These are phyloP conservation scores for Halteria grandinella DNA, from an alignment of 73 alveolate species.

Conservation along the genomic window DNA sequence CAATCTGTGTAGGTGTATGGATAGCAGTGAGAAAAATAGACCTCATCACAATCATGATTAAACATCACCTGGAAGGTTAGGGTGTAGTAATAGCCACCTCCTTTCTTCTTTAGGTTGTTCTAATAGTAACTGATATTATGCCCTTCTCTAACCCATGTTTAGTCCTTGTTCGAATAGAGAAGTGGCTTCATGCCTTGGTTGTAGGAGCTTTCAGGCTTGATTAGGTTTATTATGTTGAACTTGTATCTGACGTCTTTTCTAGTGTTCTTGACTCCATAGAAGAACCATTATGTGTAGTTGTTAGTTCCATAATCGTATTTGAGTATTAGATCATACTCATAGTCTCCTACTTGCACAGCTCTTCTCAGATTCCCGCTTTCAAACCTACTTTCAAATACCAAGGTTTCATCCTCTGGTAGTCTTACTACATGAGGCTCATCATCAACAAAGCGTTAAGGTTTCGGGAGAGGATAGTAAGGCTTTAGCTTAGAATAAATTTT, in stretches of 20 bases:
- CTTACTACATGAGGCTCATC: constrained; percentile 63
- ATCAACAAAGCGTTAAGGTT: too few relatives aligned
- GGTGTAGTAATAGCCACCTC: constrained; percentile 94
- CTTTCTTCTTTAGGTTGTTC: constrained; percentile 89
- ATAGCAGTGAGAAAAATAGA: constrained; percentile 97
- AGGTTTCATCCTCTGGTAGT: constrained; percentile 89
- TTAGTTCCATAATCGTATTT: constrained; percentile 89
- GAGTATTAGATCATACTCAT: constrained; percentile 96
- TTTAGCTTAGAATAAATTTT: constrained; percentile 36
- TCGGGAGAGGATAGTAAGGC: constrained; percentile 80
- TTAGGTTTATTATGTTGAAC: constrained; percentile 51
- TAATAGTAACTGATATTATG: constrained; percentile 90
- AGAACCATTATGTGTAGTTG: constrained; percentile 97
- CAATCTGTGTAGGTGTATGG: constrained; percentile 99
- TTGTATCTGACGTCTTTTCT: constrained; percentile 66
- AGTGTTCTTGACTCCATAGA: constrained; percentile 93
- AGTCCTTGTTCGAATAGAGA: constrained; percentile 42
- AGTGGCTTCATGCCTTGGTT: constrained; percentile 66
- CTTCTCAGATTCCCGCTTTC: constrained; percentile 98
- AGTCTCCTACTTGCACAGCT: constrained; percentile 84
- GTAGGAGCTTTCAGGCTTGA: constrained; percentile 50
- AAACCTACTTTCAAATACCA: constrained; percentile 97
- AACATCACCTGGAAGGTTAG: constrained; percentile 94
- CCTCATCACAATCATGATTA: constrained; percentile 95
- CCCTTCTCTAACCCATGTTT: constrained; percentile 94